Percentiles rank a stretch among this genome's conserved stretches.
These are phyloP conservation scores for Leishmania martiniquensis DNA, from an alignment of 208 protist genomes.

Conservation along the genomic window DNA sequence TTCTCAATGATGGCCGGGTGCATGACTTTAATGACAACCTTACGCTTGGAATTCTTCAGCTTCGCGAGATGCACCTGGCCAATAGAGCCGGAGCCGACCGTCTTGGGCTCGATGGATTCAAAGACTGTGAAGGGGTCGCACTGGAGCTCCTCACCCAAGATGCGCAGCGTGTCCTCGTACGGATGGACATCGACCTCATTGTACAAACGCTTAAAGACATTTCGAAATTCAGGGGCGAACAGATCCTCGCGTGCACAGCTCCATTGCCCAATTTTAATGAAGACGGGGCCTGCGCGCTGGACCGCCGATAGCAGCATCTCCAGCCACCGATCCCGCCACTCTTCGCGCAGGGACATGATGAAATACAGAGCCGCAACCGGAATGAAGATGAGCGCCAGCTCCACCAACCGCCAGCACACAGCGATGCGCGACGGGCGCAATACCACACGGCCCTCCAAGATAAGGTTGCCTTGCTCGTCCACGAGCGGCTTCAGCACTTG, in stretches of 20 bases:
- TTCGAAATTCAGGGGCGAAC: constrained; percentile 80
- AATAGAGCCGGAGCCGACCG: constrained; percentile 90
- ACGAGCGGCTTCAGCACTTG: constrained; percentile 73
- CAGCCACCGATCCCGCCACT: constrained; percentile 78
- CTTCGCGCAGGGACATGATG: constrained; percentile 56
- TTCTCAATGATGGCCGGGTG: constrained; percentile 86
- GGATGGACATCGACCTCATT: constrained; percentile 81
- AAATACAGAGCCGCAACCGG: constrained; percentile 77
- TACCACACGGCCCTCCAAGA: constrained; percentile 64
- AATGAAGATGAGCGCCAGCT: constrained; percentile 75
- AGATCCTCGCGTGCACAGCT: constrained; percentile 89
- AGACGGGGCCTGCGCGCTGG: constrained; percentile 83
- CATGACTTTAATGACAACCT: constrained; percentile 92
- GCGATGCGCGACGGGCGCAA: constrained; percentile 33
- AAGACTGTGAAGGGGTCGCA: constrained; percentile 65
- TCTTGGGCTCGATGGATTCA: constrained; percentile 57
- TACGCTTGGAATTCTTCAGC: constrained; percentile 55
- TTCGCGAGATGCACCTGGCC: constrained; percentile 91
- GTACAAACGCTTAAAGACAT: constrained; percentile 80
- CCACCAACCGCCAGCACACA: constrained; percentile 54
- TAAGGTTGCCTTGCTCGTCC: constrained; percentile 61
- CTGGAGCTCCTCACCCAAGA: constrained; percentile 79
- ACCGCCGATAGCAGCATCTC: constrained; percentile 69
- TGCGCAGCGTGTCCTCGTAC: constrained; percentile 64
- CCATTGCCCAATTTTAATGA: constrained; percentile 94